These are phyloP conservation scores for Dictyostelium brefeldianum DNA, from an alignment of 78 protist species.

Conservation along the genomic window DNA sequence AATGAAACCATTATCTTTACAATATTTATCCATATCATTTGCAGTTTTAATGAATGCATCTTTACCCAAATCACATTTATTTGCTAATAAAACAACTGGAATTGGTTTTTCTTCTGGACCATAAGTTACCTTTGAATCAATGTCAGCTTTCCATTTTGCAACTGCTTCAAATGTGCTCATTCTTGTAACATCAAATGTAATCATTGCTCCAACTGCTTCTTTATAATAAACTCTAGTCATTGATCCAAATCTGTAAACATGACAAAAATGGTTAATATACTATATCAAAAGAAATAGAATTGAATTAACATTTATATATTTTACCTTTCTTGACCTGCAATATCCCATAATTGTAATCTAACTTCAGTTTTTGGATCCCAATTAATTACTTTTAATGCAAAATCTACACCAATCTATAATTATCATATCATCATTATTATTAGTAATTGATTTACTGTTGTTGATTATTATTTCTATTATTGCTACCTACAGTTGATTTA, in stretches of 20 bases:
- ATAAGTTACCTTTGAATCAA: constrained; percentile 87
- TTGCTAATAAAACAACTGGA: constrained; percentile 96
- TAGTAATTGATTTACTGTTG: neutral
- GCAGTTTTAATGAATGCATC: constrained; percentile 80
- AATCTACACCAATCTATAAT: constrained; percentile 98
- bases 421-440: neutral
- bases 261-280: neutral
- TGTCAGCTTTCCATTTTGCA: constrained; percentile 95
- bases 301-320: neutral
- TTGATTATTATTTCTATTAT: neutral
- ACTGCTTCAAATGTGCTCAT: constrained; percentile 95
- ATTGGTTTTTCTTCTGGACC: constrained; percentile 81
- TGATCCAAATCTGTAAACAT: constrained; percentile 82
- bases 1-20: constrained; percentile 89
- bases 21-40: constrained; percentile 91
- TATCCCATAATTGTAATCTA: constrained; percentile 91
- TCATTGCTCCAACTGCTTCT: constrained; percentile 97
- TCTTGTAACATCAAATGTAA: constrained; percentile 96
- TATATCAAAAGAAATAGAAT: neutral
- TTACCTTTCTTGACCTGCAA: constrained; percentile 77
- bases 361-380: constrained; percentile 88
- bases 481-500: constrained; percentile 90
- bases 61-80: constrained; percentile 91
- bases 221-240: constrained; percentile 97
- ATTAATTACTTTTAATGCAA: constrained; percentile 93